A percentile compares a stretch with the other conserved stretches of the same genome.
These are phyloP conservation scores for Linnemannia schmuckeri DNA, from an alignment of 192 early-diverging fungal species.

Conservation along the genomic window DNA sequence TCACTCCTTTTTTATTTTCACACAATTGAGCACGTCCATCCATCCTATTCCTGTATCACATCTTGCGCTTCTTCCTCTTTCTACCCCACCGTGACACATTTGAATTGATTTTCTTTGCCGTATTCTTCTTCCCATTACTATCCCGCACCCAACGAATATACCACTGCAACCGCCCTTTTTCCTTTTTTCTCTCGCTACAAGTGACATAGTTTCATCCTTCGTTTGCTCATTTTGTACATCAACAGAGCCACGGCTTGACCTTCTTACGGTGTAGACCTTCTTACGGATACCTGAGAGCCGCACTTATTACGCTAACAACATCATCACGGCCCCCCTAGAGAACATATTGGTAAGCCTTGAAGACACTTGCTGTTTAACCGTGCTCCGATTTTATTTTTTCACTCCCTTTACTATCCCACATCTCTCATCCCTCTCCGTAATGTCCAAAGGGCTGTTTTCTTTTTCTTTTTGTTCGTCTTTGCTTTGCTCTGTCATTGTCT, in stretches of 20 bases:
- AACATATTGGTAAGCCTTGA: neutral
- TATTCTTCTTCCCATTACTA: neutral
- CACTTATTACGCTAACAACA: neutral
- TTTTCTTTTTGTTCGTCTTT: neutral
- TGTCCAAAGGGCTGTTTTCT: neutral
- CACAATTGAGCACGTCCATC: neutral
- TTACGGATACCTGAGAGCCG: neutral
- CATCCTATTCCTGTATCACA: neutral
- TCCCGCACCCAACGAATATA: slow-evolving; percentile 2
- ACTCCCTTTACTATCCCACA: neutral
- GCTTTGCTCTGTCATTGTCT: neutral
- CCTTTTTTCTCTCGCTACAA: neutral
- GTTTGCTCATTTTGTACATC: neutral
- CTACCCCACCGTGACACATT: neutral
- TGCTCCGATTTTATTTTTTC: neutral
- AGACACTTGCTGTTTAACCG: neutral
- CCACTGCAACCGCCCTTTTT: neutral
- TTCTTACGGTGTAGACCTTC: neutral
- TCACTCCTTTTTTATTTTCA: neutral
- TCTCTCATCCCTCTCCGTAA: neutral
- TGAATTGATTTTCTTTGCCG: neutral
- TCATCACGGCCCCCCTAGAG: neutral
- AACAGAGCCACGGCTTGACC: neutral
- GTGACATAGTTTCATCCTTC: neutral
- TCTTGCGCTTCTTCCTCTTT: neutral